phyloP scores from a whole-genome alignment of 108 stramenopile species.

The Fistulifera solaris region DNA sequence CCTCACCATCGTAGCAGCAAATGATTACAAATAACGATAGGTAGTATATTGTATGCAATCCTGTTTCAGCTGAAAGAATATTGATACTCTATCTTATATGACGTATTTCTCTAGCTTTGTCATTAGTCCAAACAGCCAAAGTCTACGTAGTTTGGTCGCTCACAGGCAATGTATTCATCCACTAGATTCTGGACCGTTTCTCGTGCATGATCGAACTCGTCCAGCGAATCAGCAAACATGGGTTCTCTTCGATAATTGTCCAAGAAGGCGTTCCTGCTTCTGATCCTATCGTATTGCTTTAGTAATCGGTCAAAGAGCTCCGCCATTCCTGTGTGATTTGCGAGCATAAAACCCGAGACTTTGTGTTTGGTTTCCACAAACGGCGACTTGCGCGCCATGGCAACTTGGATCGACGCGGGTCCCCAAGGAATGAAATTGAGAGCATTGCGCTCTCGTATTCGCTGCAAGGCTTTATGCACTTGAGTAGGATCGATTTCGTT shows the following conservation, averaged over 20 bases:
- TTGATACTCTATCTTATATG: no score
- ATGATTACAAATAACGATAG: no score
- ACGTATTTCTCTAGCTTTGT: no score
- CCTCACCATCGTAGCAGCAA: no score
- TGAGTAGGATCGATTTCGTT: constrained; percentile 94
- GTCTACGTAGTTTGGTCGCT: constrained; percentile 91
- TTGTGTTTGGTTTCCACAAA: constrained; percentile 89
- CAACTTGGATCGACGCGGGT: constrained; percentile 97
- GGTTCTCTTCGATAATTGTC: constrained; percentile 95
- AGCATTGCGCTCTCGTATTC: constrained; percentile 90
- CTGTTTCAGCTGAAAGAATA: no score
- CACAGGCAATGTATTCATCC: constrained; percentile 96
- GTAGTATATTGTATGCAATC: no score
- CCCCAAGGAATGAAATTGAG: constrained; percentile 98
- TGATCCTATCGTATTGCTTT: constrained; percentile 87
- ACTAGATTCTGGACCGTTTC: constrained; percentile 91
- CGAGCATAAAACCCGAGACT: constrained; percentile 95
- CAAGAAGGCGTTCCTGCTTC: constrained; percentile 94
- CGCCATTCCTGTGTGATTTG: constrained; percentile 96
- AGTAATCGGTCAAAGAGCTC: constrained; percentile 89
- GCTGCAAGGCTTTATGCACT: constrained; percentile 97
- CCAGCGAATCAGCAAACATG: constrained; percentile 91
- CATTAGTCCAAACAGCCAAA: constrained; percentile 41
- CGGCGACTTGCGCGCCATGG: constrained; percentile 91
- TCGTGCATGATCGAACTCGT: constrained; percentile 93